Evolutionary conservation across 306 rosid genomes (phyloP).

Genomic region (Prinsepia uniflora): DNA sequence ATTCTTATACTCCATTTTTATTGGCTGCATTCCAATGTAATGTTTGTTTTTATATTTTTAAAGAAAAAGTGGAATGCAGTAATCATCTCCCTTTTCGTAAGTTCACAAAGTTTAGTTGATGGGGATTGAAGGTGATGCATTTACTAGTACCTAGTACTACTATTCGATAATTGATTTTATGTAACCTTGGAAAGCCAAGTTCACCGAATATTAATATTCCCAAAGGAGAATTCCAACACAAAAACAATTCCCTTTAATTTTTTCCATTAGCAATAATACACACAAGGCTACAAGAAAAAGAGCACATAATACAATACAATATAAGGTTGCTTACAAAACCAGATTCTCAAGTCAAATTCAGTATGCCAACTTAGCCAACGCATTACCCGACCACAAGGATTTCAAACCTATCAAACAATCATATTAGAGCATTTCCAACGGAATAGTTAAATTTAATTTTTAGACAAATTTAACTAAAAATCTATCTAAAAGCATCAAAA

Average conservation of each 20-base stretch:
- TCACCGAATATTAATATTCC: constrained; percentile 1
- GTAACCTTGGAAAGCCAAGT: constrained; percentile 6
- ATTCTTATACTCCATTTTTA: too few relatives aligned
- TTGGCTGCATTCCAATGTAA: too few relatives aligned
- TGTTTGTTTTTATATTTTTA: too few relatives aligned
- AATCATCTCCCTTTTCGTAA: background rate
- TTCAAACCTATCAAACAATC: background rate
- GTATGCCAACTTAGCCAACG: constrained; percentile 13
- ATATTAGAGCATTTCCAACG: too few relatives aligned
- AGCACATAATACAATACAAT: background rate
- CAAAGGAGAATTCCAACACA: constrained; percentile 4
- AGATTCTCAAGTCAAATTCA: background rate
- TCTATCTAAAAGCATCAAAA: too few relatives aligned
- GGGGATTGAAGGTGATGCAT: background rate
- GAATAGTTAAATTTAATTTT: too few relatives aligned
- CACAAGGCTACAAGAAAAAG: background rate
- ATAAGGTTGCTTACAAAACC: constrained; percentile 13
- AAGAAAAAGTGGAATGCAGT: too few relatives aligned
- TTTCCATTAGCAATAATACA: constrained; percentile 6
- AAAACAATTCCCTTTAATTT: constrained; percentile 1
- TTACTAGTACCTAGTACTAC: too few relatives aligned
- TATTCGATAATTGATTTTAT: background rate
- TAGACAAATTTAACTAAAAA: too few relatives aligned
- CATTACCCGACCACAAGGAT: background rate
- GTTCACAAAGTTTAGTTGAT: background rate